phyloP scores from a whole-genome alignment of 2,329 filamentous ascomycete genomes.

The Trichoderma guizhouense region DNA sequence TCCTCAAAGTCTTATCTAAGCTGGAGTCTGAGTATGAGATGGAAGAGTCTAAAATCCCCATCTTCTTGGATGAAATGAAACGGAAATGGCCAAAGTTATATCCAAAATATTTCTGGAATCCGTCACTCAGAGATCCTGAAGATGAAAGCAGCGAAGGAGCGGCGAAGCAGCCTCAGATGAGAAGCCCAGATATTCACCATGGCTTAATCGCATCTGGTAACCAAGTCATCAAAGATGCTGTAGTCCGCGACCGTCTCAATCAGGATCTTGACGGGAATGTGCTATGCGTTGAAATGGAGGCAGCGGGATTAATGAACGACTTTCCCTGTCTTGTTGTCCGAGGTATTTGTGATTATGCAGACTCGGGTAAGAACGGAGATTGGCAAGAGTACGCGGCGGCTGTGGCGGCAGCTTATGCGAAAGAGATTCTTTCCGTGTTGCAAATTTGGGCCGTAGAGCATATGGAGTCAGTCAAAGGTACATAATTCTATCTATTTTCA shows the following conservation, averaged over 20 bases:
- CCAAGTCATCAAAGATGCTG: constrained; percentile 21
- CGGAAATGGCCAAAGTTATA: neutral
- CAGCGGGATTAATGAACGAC: constrained; percentile 21
- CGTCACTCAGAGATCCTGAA: neutral
- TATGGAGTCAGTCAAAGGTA: neutral
- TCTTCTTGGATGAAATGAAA: neutral
- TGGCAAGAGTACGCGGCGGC: constrained; percentile 37
- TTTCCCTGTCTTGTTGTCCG: constrained; percentile 32
- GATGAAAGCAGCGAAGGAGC: neutral
- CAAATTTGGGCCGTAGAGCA: neutral
- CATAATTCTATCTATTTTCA: neutral
- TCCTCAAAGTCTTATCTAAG: neutral
- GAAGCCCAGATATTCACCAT: constrained; percentile 22
- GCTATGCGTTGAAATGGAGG: constrained; percentile 28
- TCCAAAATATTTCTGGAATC: neutral
- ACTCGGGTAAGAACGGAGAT: constrained; percentile 36
- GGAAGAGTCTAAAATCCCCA: neutral
- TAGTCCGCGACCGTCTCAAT: constrained; percentile 16
- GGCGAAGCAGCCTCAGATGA: no score
- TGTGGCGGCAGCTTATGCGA: constrained; percentile 30
- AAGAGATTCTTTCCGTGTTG: constrained; percentile 20
- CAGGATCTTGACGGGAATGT: neutral
- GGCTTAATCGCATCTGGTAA: constrained; percentile 27
- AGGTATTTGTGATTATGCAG: constrained; percentile 38
- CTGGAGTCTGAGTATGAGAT: neutral